These are phyloP conservation scores for Martensiomyces pterosporus DNA, from an alignment of 192 early-diverging fungal genomes.

Conservation along the genomic window DNA sequence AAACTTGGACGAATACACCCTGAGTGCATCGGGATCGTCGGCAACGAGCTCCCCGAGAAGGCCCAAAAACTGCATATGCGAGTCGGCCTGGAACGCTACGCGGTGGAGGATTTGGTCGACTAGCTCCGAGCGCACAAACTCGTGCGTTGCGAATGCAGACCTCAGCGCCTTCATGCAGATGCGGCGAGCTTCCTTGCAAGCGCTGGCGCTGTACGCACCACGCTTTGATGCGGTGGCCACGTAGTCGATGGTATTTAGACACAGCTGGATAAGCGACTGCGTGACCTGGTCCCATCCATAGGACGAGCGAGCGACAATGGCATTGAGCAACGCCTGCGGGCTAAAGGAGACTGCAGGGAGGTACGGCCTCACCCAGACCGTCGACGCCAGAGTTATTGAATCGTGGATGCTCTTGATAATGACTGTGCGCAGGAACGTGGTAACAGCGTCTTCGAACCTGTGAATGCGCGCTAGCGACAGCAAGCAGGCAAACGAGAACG, in stretches of 20 bases:
- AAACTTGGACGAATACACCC: conserved; percentile 38
- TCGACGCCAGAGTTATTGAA: conserved; percentile 2
- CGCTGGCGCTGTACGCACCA: conserved; percentile 10
- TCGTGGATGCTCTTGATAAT: conserved; percentile 29
- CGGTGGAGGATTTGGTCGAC: conserved; percentile 58
- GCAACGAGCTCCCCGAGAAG: conserved; percentile 23
- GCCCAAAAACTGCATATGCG: conserved; percentile 15
- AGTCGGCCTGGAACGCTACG: conserved; percentile 23
- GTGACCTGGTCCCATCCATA: conserved; percentile 50
- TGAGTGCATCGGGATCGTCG: conserved; percentile 26
- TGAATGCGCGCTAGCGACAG: conserved; percentile 66
- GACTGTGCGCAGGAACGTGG: conserved; percentile 16
- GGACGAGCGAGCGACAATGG: conserved; percentile 20
- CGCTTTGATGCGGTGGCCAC: conserved; percentile 9
- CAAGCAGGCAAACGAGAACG: conserved; percentile 65
- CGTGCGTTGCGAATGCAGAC: conserved; percentile 52
- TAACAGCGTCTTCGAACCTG: conserved; percentile 62
- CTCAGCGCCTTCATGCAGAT: conserved; percentile 21
- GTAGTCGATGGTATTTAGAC: conserved; percentile 24
- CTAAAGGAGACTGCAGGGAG: conserved; percentile 3
- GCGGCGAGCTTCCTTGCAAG: conserved; percentile 9
- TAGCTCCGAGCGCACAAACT: conserved; percentile 64
- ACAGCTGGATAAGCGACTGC: conserved; percentile 39
- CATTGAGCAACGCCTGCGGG: conserved; percentile 9
- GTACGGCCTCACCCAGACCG: conserved; percentile 14